Percentiles rank a stretch among this genome's conserved stretches.
These are phyloP conservation scores for Pythium oligandrum DNA, from an alignment of 352 stramenopile species.

Conservation along the genomic window DNA sequence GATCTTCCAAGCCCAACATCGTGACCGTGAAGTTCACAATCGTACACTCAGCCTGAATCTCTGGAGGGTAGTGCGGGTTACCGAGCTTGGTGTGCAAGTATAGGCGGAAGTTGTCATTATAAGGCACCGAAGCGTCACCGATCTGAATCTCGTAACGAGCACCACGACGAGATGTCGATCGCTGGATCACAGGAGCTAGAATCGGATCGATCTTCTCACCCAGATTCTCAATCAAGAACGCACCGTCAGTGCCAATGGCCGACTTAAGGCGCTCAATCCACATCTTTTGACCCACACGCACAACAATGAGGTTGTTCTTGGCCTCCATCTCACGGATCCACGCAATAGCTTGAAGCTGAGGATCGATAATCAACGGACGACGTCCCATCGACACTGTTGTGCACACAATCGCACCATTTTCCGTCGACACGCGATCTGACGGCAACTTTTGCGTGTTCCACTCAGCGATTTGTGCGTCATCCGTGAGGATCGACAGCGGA, in stretches of 20 bases:
- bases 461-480: conserved; percentile 89
- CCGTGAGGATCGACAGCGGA: conserved; percentile 87
- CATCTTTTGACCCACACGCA: conserved; percentile 93
- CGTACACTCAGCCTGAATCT: conserved; percentile 94
- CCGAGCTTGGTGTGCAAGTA: conserved; percentile 94
- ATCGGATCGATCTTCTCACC: conserved; percentile 94
- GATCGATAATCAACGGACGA: conserved; percentile 92
- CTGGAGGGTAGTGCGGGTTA: conserved; percentile 93
- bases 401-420: conserved; percentile 91
- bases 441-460: conserved; percentile 93
- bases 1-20: conserved; percentile 88
- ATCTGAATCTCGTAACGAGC: conserved; percentile 94
- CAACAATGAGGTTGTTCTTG: conserved; percentile 89
- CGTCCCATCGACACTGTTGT: conserved; percentile 88
- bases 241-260: conserved; percentile 90
- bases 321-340: conserved; percentile 93
- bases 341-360: conserved; percentile 91
- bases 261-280: conserved; percentile 92
- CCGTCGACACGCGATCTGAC: conserved; percentile 90
- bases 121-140: conserved; percentile 91
- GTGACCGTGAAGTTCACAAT: conserved; percentile 96
- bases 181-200: conserved; percentile 91
- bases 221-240: conserved; percentile 94
- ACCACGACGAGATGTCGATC: conserved; percentile 90
- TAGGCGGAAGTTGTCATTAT: conserved; percentile 92